These are phyloP conservation scores for Penicillium tannophilum DNA, from an alignment of 495 filamentous ascomycete species.

Conservation along the genomic window DNA sequence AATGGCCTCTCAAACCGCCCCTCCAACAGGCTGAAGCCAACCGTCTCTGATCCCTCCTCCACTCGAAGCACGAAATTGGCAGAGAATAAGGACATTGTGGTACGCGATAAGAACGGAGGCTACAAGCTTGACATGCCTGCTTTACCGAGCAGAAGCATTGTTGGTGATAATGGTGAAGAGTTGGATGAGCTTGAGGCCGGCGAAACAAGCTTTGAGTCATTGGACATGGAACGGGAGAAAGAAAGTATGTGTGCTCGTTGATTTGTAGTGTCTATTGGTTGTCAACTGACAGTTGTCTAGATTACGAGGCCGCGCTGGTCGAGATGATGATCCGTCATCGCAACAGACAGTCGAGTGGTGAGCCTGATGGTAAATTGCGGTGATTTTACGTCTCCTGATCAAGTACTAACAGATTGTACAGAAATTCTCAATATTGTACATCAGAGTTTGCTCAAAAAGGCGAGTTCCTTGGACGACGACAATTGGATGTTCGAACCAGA, in stretches of 20 bases:
- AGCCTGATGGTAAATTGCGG: conserved; percentile 63
- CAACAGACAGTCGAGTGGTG: conserved; percentile 60
- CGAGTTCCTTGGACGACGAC: conserved; percentile 74
- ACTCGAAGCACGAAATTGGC: conserved; percentile 37
- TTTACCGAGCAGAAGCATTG: conserved; percentile 46
- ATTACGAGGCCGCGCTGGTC: conserved; percentile 49
- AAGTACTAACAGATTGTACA: conserved; percentile 23
- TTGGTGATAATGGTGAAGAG: conserved; percentile 58
- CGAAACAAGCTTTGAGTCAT: conserved; percentile 13
- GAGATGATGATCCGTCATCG: conserved; percentile 61
- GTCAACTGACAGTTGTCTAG: conserved; percentile 26
- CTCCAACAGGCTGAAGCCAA: conserved; percentile 37
- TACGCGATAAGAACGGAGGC: conserved; percentile 73
- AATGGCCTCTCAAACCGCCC: conserved; percentile 31
- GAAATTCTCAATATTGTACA: conserved; percentile 73
- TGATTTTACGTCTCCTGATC: neutral
- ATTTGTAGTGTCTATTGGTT: neutral
- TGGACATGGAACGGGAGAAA: conserved; percentile 44
- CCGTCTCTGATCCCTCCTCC: conserved; percentile 36
- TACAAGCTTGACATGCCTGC: conserved; percentile 72
- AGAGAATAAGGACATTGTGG: conserved; percentile 70
- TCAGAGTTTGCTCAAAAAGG: conserved; percentile 70
- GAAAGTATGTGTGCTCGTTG: conserved; percentile 39
- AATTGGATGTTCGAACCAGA: conserved; percentile 92
- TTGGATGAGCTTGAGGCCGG: conserved; percentile 41